phyloP scores from a whole-genome alignment of 129 eudicot genomes.

The Pseudognaphalium luteoalbum region DNA sequence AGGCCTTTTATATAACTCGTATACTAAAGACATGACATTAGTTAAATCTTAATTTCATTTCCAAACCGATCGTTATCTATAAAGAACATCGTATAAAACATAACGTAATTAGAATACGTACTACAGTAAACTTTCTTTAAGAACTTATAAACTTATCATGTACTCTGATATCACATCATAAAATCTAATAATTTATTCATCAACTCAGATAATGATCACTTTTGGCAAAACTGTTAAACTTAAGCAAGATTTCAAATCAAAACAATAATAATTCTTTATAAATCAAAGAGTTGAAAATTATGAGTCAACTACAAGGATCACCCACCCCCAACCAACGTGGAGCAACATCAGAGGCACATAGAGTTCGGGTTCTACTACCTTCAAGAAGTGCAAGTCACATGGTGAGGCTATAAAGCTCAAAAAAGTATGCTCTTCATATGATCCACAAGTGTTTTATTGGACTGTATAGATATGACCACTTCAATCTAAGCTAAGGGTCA shows the following conservation, averaged over 20 bases:
- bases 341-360: conserved; percentile 29
- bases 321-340: conserved; percentile 12
- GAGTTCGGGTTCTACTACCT: conserved; percentile 1
- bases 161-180: too few species aligned
- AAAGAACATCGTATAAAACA: too few species aligned
- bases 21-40: too few species aligned
- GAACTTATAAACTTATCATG: too few species aligned
- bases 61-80: too few species aligned
- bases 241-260: not conserved
- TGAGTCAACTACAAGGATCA: conserved; percentile 18
- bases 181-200: too few species aligned
- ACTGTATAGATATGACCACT: conserved; percentile 25
- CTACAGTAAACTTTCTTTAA: too few species aligned
- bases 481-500: conserved; percentile 23
- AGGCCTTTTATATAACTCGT: too few species aligned
- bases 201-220: too few species aligned
- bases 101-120: too few species aligned
- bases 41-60: too few species aligned
- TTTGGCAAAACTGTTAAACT: too few species aligned
- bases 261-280: not conserved
- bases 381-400: conserved; percentile 28
- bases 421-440: not conserved
- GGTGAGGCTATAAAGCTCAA: conserved; percentile 31
- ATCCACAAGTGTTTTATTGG: conserved; percentile 23
- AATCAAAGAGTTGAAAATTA: not conserved